Base-by-base conservation (phyloP, 163 green algal genomes). In the Chlorella variabilis region DNA sequence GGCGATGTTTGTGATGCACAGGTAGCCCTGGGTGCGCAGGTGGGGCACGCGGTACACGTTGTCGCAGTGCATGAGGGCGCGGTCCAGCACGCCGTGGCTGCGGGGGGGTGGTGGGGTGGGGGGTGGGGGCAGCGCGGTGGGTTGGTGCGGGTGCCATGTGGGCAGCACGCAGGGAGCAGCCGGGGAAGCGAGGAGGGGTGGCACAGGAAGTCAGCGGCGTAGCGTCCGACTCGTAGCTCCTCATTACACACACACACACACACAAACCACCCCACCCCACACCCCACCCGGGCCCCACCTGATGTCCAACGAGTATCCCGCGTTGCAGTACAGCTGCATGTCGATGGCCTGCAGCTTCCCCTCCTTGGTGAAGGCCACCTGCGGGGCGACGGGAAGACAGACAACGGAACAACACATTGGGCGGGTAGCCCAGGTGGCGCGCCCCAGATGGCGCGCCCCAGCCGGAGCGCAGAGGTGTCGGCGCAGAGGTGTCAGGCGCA, bases 1-100 rank as follows among this genome's bases (percentile, higher is more conserved):
- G 45, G 94, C 75, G 71, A 95, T 86, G 88, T 99, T 96, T 66
- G 95, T 99, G 42, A 86, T 89, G 91, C 93, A 97, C 56, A 98
- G 77, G 74, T 89, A 71, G 39, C 95, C 96, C 23, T 78, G 68
- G 2, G 94, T 87, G 9, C 90, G 88, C 77, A 98, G 48, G 78
- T 94, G 87, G 17, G 92, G 93, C 38, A 96, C 89, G 29, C 90
- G 89, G 88, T 99, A 99, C 23, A 83, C 80, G 81, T 87, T 92
- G 89, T 98, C 95, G 31, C 58, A 80, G 89, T 99, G 97, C 84
- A 98, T 85, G 58, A 99, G 85, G 0, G 94, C 92, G 17, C 96
- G 92, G 79, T 99, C 94, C 92, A 98, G 96, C 54, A 99, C 89
- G 61, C 88, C 78, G 36, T 77, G 54, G 71, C 54, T 69, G 71